A percentile compares a stretch with the other conserved stretches of the same genome.
Conservation (phyloP, 352 stramenopile genomes). For the Phytophthora sojae region DNA sequence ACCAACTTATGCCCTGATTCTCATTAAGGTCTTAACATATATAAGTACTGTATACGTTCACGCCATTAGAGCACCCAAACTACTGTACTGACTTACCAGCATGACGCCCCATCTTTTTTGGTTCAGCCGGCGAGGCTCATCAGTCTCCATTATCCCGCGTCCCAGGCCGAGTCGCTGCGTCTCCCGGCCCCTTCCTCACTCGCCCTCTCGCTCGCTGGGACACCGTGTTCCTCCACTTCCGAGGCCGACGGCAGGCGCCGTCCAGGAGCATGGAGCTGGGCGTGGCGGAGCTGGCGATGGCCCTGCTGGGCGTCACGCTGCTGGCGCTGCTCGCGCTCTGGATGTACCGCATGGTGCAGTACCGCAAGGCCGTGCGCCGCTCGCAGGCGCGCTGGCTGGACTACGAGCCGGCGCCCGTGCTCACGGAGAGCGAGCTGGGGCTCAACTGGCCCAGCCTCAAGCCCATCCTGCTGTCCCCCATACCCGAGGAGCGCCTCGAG, state of each 20-base stretch:
- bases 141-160: constrained; percentile 28
- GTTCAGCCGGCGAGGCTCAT: background rate
- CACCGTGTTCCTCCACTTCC: constrained; percentile 36
- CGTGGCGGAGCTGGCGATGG: constrained; percentile 50
- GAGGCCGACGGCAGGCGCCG: constrained; percentile 31
- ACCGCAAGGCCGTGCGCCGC: constrained; percentile 61
- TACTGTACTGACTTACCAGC: background rate
- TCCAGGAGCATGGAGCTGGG: constrained; percentile 48
- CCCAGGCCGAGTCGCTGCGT: constrained; percentile 2
- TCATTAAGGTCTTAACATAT: too few species aligned
- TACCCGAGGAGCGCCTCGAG: constrained; percentile 66
- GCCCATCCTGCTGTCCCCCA: constrained; percentile 71
- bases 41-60: too few species aligned
- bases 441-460: constrained; percentile 64
- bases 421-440: constrained; percentile 39
- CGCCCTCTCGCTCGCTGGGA: background rate
- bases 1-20: background rate
- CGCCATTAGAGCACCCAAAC: too few species aligned
- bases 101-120: background rate
- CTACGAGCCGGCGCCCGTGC: constrained; percentile 48
- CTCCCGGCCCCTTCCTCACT: background rate
- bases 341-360: constrained; percentile 68
- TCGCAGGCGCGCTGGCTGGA: constrained; percentile 74
- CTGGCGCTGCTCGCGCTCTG: constrained; percentile 58
- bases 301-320: constrained; percentile 46